A percentile compares a stretch with the other conserved stretches of the same genome.
Conservation (phyloP, 306 rosid species). For the Sesbania bispinosa region DNA sequence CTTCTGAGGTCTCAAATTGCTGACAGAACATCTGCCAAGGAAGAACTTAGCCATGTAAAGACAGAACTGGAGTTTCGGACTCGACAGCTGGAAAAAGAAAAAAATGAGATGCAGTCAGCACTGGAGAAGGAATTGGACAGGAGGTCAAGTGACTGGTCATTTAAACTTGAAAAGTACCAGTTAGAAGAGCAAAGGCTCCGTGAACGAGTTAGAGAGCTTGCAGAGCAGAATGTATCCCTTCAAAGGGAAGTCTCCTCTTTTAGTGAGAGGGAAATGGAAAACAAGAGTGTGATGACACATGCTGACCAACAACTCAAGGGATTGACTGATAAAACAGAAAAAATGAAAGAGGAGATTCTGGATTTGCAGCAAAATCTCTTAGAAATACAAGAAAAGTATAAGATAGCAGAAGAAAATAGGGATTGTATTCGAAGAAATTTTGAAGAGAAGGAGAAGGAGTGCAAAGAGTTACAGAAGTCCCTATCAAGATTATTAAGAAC, state of each 20-base stretch:
- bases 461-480: slow-evolving; percentile 77
- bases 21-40: slow-evolving; percentile 63
- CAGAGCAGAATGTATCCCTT: slow-evolving; percentile 93
- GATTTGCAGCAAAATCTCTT: slow-evolving; percentile 50
- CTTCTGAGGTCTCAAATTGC: slow-evolving; percentile 70
- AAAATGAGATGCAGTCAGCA: slow-evolving; percentile 78
- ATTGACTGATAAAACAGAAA: slow-evolving; percentile 50
- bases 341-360: slow-evolving; percentile 52
- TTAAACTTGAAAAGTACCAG: slow-evolving; percentile 84
- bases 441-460: slow-evolving; percentile 81
- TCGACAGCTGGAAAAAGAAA: slow-evolving; percentile 77
- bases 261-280: slow-evolving; percentile 68
- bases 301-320: slow-evolving; percentile 61
- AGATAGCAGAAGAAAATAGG: slow-evolving; percentile 54
- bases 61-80: slow-evolving; percentile 57
- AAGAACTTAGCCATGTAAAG: slow-evolving; percentile 57
- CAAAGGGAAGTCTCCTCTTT: slow-evolving; percentile 83
- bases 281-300: slow-evolving; percentile 40
- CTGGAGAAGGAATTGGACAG: slow-evolving; percentile 91
- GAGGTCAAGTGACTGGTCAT: slow-evolving; percentile 95
- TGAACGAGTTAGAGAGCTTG: slow-evolving; percentile 95
- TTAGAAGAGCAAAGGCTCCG: slow-evolving; percentile 90
- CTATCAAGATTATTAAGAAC: slow-evolving; percentile 68
- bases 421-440: slow-evolving; percentile 51
- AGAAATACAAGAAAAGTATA: slow-evolving; percentile 62